phyloP scores from a whole-genome alignment of 73 alveolate species.

The Paramecium tetraurelia region DNA sequence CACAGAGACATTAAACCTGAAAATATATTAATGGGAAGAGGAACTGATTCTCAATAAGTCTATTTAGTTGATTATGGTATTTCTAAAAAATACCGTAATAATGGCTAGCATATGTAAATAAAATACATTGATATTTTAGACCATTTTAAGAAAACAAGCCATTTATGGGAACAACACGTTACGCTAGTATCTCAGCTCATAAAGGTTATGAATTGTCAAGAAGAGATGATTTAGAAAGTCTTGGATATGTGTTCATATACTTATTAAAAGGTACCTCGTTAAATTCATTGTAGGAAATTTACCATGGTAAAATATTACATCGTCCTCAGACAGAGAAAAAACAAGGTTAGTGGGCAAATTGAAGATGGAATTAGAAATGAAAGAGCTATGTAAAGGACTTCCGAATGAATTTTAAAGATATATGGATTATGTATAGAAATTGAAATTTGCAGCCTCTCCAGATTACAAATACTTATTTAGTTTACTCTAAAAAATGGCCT shows the following conservation, averaged over 20 bases:
- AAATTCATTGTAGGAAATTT: conserved; percentile 63
- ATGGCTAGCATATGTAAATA: conserved; percentile 3
- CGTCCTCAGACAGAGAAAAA: conserved; percentile 87
- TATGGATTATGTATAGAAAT: conserved; percentile 66
- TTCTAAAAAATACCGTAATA: conserved; percentile 68
- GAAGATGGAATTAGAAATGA: conserved; percentile 81
- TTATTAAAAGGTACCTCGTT: conserved; percentile 72
- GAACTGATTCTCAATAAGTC: conserved; percentile 56
- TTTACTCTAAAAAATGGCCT: conserved; percentile 67
- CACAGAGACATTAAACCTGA: conserved; percentile 86
- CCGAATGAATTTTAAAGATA: conserved; percentile 47
- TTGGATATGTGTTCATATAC: conserved; percentile 79
- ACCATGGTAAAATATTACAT: conserved; percentile 96
- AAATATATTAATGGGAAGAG: conserved; percentile 76
- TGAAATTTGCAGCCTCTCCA: conserved; percentile 78
- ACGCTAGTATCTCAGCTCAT: conserved; percentile 77
- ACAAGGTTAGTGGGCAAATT: conserved; percentile 80
- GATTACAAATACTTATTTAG: conserved; percentile 74
- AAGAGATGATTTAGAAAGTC: conserved; percentile 79
- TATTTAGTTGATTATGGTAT: conserved; percentile 84
- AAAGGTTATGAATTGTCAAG: conserved; percentile 87
- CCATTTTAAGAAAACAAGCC: conserved; percentile 55
- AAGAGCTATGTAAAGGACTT: conserved; percentile 77
- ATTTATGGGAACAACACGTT: conserved; percentile 79
- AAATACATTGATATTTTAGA: neutral